These are phyloP conservation scores for Neopestalotiopsis rosae DNA, from an alignment of 2,329 filamentous ascomycete species.

Conservation along the genomic window DNA sequence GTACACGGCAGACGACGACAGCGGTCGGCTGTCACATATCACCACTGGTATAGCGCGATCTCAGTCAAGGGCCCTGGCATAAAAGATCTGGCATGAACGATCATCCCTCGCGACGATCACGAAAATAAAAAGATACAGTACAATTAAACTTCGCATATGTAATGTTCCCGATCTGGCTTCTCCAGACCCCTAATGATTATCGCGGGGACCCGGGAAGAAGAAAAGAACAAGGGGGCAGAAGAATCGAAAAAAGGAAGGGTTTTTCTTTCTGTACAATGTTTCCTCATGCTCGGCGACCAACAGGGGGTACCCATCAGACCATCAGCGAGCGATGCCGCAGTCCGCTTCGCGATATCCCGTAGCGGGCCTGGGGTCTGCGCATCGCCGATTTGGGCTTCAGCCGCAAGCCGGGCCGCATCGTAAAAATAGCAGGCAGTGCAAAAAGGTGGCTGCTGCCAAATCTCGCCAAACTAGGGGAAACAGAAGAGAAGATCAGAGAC, in stretches of 20 bases:
- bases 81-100: not conserved
- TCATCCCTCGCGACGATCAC: not conserved
- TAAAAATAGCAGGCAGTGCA: not conserved
- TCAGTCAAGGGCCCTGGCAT: not conserved
- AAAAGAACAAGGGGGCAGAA: not conserved
- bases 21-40: too few relatives aligned
- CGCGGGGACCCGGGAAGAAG: not conserved
- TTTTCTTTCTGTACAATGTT: too few relatives aligned
- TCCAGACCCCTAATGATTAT: not conserved
- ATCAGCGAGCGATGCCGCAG: constrained; percentile 3
- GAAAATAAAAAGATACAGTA: not conserved
- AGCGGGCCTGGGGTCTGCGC: constrained; percentile 11
- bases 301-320: not conserved
- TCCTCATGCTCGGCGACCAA: not conserved
- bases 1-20: too few relatives aligned
- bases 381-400: constrained; percentile 11
- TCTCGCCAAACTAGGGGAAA: too few relatives aligned
- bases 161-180: not conserved
- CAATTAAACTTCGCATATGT: not conserved
- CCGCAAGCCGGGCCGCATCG: constrained; percentile 13
- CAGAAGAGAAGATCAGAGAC: too few relatives aligned
- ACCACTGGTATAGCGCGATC: too few relatives aligned
- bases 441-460: not conserved
- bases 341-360: constrained; percentile 6
- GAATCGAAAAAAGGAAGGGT: too few relatives aligned